A percentile compares a stretch with the other conserved stretches of the same genome.
phyloP scores from a whole-genome alignment of 306 rosid genomes.

The Sicyos baderoa region DNA sequence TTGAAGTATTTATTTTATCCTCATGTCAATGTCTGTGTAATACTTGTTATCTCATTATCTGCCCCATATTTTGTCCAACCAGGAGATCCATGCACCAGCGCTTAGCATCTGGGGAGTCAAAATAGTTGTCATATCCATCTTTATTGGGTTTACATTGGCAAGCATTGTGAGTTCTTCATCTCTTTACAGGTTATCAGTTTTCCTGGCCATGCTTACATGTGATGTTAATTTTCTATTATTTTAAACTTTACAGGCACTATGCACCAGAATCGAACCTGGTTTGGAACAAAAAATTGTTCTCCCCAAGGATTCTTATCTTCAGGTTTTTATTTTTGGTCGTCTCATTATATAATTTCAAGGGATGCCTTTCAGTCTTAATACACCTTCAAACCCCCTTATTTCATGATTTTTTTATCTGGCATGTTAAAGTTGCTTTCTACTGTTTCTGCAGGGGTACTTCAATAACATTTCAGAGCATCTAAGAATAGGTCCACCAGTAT shows the following conservation, averaged over 20 bases:
- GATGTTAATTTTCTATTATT: conserved; percentile 12
- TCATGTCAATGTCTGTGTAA: background rate
- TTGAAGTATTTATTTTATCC: conserved; percentile 6
- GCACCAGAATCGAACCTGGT: conserved; percentile 92
- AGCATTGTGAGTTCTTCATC: conserved; percentile 67
- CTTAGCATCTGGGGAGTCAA: conserved; percentile 85
- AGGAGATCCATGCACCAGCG: conserved; percentile 96
- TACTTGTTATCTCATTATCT: background rate
- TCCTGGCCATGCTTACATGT: conserved; percentile 14
- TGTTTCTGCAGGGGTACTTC: conserved; percentile 80
- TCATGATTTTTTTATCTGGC: conserved; percentile 12
- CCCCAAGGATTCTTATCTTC: conserved; percentile 91
- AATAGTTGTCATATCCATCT: conserved; percentile 61
- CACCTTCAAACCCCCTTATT: background rate
- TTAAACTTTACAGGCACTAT: conserved; percentile 52
- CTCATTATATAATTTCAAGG: background rate
- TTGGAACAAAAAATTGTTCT: conserved; percentile 93
- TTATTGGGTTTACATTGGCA: conserved; percentile 68
- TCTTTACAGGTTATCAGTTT: conserved; percentile 20
- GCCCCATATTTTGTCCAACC: conserved; percentile 17
- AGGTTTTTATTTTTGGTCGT: conserved; percentile 38
- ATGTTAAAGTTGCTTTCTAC: conserved; percentile 22
- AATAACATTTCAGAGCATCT: conserved; percentile 76
- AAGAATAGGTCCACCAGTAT: conserved; percentile 89
- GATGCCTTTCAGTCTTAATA: conserved; percentile 2